Evolutionary conservation across 192 early-diverging fungal genomes (phyloP).

Genomic region (Coemansia sp.): DNA sequence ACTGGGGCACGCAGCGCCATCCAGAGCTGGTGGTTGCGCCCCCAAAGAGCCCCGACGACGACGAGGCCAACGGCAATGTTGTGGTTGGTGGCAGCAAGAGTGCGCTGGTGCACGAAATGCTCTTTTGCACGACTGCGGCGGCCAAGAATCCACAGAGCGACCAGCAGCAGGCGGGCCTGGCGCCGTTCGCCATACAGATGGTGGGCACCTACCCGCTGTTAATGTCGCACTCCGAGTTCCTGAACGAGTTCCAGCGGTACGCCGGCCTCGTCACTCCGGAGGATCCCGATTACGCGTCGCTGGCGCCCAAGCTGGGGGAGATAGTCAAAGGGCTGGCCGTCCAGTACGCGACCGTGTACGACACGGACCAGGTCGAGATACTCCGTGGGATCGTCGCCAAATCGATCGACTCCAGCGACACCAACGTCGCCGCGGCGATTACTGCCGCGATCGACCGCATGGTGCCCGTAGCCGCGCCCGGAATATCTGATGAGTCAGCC

Average conservation of each 20-base stretch:
- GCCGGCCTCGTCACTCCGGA: conserved; percentile 42
- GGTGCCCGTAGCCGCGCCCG: conserved; percentile 12
- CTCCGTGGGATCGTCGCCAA: conserved; percentile 22
- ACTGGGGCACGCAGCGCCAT: conserved; percentile 53
- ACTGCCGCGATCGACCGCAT: conserved; percentile 24
- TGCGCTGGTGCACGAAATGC: conserved; percentile 60
- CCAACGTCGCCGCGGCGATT: neutral
- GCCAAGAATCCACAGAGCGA: neutral
- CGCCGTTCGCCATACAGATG: conserved; percentile 26
- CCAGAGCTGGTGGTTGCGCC: conserved; percentile 46
- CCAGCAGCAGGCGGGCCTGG: neutral
- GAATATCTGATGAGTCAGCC: neutral
- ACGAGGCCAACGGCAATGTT: neutral
- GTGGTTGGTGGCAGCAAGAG: conserved; percentile 48
- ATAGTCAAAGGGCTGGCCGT: conserved; percentile 18
- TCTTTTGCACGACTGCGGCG: conserved; percentile 45
- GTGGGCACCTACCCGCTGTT: conserved; percentile 32
- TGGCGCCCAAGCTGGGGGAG: conserved; percentile 9
- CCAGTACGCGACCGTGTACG: conserved; percentile 16
- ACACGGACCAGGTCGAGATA: conserved; percentile 21
- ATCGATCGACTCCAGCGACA: neutral
- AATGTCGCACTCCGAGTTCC: conserved; percentile 39
- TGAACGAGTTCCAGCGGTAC: conserved; percentile 47
- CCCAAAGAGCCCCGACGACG: neutral
- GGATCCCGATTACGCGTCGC: conserved; percentile 2